Evolutionary conservation across 2,329 filamentous ascomycete genomes (phyloP).

Genomic region (Trichoderma sp.): DNA sequence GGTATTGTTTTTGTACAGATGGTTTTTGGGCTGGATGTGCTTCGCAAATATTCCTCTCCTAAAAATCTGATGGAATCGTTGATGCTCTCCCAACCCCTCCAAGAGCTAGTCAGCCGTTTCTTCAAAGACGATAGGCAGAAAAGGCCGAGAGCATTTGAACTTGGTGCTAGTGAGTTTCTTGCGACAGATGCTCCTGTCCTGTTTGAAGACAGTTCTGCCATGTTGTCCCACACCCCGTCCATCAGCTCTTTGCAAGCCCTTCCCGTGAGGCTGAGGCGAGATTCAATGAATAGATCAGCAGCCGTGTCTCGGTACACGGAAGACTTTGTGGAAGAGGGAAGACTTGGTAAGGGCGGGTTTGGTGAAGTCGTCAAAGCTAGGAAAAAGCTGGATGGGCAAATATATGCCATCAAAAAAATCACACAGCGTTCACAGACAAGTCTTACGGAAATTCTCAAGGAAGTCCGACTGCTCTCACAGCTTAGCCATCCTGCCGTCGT

Average conservation of each 20-base stretch:
- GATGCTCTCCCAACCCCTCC: constrained; percentile 69
- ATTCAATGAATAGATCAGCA: constrained; percentile 55
- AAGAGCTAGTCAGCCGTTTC: constrained; percentile 78
- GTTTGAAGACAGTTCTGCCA: constrained; percentile 43
- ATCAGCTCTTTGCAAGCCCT: constrained; percentile 42
- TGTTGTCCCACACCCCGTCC: constrained; percentile 44
- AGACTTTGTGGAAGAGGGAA: constrained; percentile 87
- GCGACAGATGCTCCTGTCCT: constrained; percentile 63
- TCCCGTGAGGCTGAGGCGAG: constrained; percentile 55
- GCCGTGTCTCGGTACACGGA: constrained; percentile 73
- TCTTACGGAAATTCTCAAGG: constrained; percentile 77
- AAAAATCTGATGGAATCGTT: constrained; percentile 68
- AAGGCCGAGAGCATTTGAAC: constrained; percentile 75
- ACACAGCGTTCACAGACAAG: constrained; percentile 75
- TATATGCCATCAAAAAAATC: constrained; percentile 97
- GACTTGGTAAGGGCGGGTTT: constrained; percentile 89
- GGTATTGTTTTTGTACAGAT: constrained; percentile 91
- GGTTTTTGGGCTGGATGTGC: constrained; percentile 79
- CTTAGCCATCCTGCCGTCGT: constrained; percentile 86
- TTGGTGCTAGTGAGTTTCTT: constrained; percentile 63
- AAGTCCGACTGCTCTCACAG: constrained; percentile 85
- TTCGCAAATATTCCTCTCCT: constrained; percentile 76
- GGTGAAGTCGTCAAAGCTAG: constrained; percentile 94
- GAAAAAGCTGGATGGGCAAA: constrained; percentile 88
- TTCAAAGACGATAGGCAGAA: constrained; percentile 85